Evolutionary conservation across 2,329 filamentous ascomycete species (phyloP).

Genomic region (Diaporthe sp.): DNA sequence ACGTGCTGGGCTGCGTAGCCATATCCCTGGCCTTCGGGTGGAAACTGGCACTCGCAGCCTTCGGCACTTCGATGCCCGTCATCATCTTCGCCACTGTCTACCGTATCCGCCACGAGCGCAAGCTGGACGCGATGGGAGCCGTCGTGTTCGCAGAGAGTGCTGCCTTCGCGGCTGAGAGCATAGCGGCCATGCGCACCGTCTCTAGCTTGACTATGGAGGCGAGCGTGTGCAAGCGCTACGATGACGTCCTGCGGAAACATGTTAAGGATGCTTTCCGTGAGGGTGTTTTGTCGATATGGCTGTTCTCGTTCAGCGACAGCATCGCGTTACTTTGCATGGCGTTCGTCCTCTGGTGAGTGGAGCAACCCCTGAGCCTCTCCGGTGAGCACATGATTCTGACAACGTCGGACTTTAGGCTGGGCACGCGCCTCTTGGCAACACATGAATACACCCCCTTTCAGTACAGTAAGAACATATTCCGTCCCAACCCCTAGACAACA

Average conservation of each 20-base stretch:
- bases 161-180: constrained; percentile 73
- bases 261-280: constrained; percentile 42
- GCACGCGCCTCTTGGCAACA: constrained; percentile 47
- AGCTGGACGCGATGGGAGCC: constrained; percentile 70
- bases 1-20: constrained; percentile 59
- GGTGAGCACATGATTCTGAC: constrained; percentile 23
- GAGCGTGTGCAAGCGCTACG: constrained; percentile 60
- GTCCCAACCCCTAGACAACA: fast-evolving
- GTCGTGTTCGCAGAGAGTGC: constrained; percentile 72
- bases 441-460: constrained; percentile 51
- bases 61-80: constrained; percentile 51
- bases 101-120: constrained; percentile 65
- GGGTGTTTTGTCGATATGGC: constrained; percentile 24
- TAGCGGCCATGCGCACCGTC: constrained; percentile 75
- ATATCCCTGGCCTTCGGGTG: constrained; percentile 81
- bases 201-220: constrained; percentile 72
- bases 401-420: constrained; percentile 62
- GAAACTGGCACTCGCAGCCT: constrained; percentile 77
- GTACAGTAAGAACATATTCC: constrained; percentile 41
- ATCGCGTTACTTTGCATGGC: constrained; percentile 9
- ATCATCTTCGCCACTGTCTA: constrained; percentile 53
- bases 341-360: constrained; percentile 63
- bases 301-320: constrained; percentile 18
- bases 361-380: constrained; percentile 46
- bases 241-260: constrained; percentile 52